Base-by-base conservation (phyloP, 2,329 filamentous ascomycete genomes). In the Hypoxylon sp. region DNA sequence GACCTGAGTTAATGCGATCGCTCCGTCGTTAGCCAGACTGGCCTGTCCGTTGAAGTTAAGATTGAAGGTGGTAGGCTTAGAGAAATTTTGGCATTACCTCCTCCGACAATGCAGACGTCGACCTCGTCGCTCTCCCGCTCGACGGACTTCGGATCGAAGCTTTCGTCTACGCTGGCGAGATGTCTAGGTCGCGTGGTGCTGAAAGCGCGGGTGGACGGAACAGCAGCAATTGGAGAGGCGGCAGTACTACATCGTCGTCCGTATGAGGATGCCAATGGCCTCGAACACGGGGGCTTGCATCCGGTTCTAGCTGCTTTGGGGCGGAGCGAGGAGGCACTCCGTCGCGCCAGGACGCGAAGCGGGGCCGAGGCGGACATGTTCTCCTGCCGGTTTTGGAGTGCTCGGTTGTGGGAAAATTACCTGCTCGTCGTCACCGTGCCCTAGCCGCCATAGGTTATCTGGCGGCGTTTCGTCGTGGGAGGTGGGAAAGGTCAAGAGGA, bases 91-190 rank as follows among this genome's bases (percentile, higher is more conserved):
- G n/a, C 59, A 76, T 69, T 79, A 86, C 84, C 94, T 74, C 91
- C 95, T 70, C 95, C 95, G 50, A 99, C 87, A 70, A 99, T 98
- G 76, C 92, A 96, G 24, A 99, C 93, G 76, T 99, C 95, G 24
- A 99, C 95, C 77, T 95, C 80, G 70, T 99, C 95, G 50, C 87
- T 90, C 75, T 98, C 95, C 64, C 95, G 88, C 64, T 98, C 94
- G 55, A 93, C 81, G 52, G 75, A 77, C 20, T 78, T 76, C 7
- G 88, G 88, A 71, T 92, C 88, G 67, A 91, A 90, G 53, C 78
- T 70, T 29, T 85, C 84, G 54, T 85, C 79, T 21, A 64, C 72
- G 43, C 70, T 73, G 45, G 69, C 72, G 42, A 70, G 61, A 18
- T 46, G 63, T 29, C 67, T 67, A 13, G 66, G 58, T 23, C 55